Evolutionary conservation across 768 basidiomycete species (phyloP), one percentile per base, ranked within the genome.

Genomic region (Boletus subcaerulescens): DNA sequence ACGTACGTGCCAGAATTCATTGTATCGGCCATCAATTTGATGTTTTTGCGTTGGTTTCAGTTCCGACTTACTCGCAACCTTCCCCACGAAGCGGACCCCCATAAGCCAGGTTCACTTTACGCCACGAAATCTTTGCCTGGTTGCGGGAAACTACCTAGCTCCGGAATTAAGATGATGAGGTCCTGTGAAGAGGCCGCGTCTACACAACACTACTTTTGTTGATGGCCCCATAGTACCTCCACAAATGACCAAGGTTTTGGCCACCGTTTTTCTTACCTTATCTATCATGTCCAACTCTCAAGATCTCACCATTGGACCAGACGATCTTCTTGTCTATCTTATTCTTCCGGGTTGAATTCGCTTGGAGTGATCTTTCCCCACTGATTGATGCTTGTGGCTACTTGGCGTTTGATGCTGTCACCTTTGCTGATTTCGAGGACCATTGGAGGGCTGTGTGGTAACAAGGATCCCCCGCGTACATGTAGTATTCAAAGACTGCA

Each of bases 61-160:
- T 18, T 76, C 80, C 18, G 96, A 98, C 67, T 78, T 98, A 29
- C 71, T 98, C 3, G 80, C 91, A 3, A 95, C 95, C 0, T 97
- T 93, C 69, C 90, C 91, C 8, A 99, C 97, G 31, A 99, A 98
- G 76, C 82, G 94, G 50, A 98, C 97, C 26, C 95, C 97, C 1
- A 82, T 98, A 60, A 83, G 84, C 24, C 89, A 95, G 64, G 86
- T 94, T 11, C 92, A 97, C 61, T 97, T 98, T 65, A 98, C 97
- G 10, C 84, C 93, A 29, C 83, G 96, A 14, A 99, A 99, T 71
- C 79, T 99, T 33, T 95, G 93, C 70, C 74, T 98, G 52, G 91
- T 89, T 43, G 88, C 89, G 17, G 96, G 96, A 6, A 79, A 78
- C 41, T 88, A 86, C 66, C 73, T 84, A 40, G 74, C 87, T 20